Conservation (phyloP, 2,329 filamentous ascomycete genomes). For the Pezicula radicicola region DNA sequence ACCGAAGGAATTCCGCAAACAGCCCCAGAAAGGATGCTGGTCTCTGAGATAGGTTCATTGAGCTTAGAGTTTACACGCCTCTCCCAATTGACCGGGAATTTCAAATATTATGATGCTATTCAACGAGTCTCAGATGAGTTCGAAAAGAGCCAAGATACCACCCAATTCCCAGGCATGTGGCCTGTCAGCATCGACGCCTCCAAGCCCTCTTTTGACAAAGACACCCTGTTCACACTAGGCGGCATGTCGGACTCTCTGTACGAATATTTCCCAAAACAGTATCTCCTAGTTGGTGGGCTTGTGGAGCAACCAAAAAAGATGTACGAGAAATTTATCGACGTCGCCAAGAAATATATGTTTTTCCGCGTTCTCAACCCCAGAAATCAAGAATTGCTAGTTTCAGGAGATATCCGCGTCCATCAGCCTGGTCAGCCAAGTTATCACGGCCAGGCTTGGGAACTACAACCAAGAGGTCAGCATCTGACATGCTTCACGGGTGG, state of each 20-base stretch:
- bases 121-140: conserved; percentile 55
- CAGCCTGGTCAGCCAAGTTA: background rate
- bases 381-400: conserved; percentile 38
- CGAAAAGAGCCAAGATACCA: conserved; percentile 49
- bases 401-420: conserved; percentile 39
- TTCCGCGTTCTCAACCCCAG: conserved; percentile 39
- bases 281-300: conserved; percentile 62
- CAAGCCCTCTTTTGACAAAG: conserved; percentile 53
- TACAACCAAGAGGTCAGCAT: conserved; percentile 49
- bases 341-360: conserved; percentile 43
- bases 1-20: conserved; percentile 51
- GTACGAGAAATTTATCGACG: conserved; percentile 42
- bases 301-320: conserved; percentile 46
- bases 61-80: conserved; percentile 61
- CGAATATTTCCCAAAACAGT: conserved; percentile 66
- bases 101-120: conserved; percentile 60
- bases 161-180: conserved; percentile 60
- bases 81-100: conserved; percentile 60
- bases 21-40: conserved; percentile 50
- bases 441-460: conserved; percentile 26
- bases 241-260: conserved; percentile 57
- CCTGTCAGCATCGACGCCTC: conserved; percentile 49
- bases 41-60: conserved; percentile 60
- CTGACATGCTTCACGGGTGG: conserved; percentile 71
- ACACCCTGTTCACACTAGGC: conserved; percentile 53